phyloP scores from a whole-genome alignment of 176 grass and related monocot genomes.

The Oryza glaberrima region DNA sequence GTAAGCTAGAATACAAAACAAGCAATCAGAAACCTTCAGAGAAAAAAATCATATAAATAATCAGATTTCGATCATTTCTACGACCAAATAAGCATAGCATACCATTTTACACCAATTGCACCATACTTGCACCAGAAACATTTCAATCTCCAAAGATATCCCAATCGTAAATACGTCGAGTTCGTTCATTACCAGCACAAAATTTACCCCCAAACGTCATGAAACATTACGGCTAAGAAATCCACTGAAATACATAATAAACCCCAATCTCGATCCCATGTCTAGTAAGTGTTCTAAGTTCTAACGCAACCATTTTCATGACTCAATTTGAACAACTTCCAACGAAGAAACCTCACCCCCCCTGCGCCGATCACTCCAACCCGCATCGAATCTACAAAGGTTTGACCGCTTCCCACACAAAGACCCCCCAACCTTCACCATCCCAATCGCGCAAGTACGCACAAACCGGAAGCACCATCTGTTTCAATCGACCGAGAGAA shows the following conservation, averaged over 20 bases:
- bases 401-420: neutral
- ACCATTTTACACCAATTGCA: neutral
- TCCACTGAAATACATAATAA: neutral
- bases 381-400: slow-evolving; percentile 29
- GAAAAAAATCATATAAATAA: neutral
- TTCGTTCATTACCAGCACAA: neutral
- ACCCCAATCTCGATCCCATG: neutral
- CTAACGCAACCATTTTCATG: neutral
- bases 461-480: neutral
- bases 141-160: neutral
- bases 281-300: no score
- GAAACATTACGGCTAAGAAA: neutral
- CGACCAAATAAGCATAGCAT: neutral
- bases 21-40: neutral
- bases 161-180: neutral
- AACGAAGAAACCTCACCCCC: neutral
- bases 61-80: neutral
- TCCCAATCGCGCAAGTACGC: neutral
- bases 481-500: neutral
- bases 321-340: neutral
- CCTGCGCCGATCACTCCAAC: neutral
- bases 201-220: neutral
- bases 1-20: neutral
- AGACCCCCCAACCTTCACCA: slow-evolving; percentile 22
- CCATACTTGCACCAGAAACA: neutral